Conservation (phyloP, 352 stramenopile genomes). For the Phytophthora niederhauseri region DNA sequence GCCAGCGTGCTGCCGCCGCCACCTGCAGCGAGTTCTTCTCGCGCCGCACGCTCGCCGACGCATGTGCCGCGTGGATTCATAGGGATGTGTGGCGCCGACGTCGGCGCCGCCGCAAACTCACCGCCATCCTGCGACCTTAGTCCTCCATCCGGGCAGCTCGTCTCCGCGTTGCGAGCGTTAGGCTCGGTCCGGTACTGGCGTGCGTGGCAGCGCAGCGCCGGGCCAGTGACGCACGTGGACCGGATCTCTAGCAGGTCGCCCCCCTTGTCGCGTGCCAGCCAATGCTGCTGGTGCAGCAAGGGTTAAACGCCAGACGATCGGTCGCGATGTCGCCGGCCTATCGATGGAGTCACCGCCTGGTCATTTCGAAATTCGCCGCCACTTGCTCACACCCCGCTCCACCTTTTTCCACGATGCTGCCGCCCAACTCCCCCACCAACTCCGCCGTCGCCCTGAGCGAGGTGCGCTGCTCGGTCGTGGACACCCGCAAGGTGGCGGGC, state of each 20-base stretch:
- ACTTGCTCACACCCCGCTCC: constrained; percentile 7
- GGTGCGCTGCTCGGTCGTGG: constrained; percentile 68
- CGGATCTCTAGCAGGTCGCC: constrained; percentile 32
- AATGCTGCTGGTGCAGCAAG: constrained; percentile 9
- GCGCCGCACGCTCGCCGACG: no score
- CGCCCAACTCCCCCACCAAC: constrained; percentile 27
- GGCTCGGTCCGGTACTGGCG: constrained; percentile 26
- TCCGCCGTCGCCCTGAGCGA: constrained; percentile 49
- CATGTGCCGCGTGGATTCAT: constrained; percentile 7
- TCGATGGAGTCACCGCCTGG: neutral
- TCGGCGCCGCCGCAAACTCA: neutral
- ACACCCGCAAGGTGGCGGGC: constrained; percentile 72
- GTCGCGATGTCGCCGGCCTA: constrained; percentile 12
- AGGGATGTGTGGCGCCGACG: constrained; percentile 4
- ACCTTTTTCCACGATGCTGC: constrained; percentile 36
- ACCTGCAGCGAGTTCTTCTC: neutral
- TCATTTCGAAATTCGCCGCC: constrained; percentile 38
- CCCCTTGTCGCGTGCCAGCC: constrained; percentile 41
- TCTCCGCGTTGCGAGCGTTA: constrained; percentile 27
- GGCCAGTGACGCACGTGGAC: constrained; percentile 32
- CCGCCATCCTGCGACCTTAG: neutral
- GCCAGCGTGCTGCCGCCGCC: neutral
- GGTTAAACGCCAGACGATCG: constrained; percentile 34
- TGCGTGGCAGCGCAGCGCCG: constrained; percentile 33
- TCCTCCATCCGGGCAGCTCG: neutral